These are phyloP conservation scores for Colletotrichum nymphaeae DNA, from an alignment of 2,329 filamentous ascomycete genomes.

Conservation along the genomic window DNA sequence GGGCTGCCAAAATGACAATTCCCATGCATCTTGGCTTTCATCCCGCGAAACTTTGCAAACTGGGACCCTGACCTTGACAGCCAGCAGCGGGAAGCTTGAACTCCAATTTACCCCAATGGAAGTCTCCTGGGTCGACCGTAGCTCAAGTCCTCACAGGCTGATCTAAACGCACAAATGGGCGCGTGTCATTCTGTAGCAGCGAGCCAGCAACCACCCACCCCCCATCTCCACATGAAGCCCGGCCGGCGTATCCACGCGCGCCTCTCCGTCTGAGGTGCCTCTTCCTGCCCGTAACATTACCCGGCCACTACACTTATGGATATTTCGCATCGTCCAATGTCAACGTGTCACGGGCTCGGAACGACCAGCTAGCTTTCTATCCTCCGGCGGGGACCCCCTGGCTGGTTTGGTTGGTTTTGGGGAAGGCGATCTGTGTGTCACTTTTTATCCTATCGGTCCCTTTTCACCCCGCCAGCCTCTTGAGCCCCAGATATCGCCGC, in stretches of 20 bases:
- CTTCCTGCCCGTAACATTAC: constrained; percentile 12
- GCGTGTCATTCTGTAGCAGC: constrained; percentile 12
- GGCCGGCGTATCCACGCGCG: not conserved
- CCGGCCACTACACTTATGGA: constrained; percentile 25
- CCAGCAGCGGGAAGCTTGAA: not conserved
- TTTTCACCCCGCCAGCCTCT: constrained; percentile 20
- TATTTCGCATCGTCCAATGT: constrained; percentile 4
- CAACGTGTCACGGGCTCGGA: not conserved
- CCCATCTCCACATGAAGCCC: not conserved
- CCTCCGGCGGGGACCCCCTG: constrained; percentile 15
- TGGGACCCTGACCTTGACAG: not conserved
- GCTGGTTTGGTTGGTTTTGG: constrained; percentile 9
- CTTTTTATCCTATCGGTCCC: constrained; percentile 26
- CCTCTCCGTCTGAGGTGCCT: not conserved
- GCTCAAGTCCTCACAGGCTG: constrained; percentile 11
- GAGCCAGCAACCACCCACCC: not conserved
- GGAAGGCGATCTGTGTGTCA: constrained; percentile 22
- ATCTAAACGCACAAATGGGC: constrained; percentile 38
- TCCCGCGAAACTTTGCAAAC: constrained; percentile 10
- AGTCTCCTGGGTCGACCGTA: constrained; percentile 2
- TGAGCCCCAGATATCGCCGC: constrained; percentile 3
- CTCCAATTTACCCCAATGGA: constrained; percentile 20
- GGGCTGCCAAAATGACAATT: not conserved
- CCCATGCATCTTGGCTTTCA: not conserved
- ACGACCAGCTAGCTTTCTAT: not conserved